Evolutionary conservation across 208 protist genomes (phyloP).

Genomic region (Spongospora subterranea): DNA sequence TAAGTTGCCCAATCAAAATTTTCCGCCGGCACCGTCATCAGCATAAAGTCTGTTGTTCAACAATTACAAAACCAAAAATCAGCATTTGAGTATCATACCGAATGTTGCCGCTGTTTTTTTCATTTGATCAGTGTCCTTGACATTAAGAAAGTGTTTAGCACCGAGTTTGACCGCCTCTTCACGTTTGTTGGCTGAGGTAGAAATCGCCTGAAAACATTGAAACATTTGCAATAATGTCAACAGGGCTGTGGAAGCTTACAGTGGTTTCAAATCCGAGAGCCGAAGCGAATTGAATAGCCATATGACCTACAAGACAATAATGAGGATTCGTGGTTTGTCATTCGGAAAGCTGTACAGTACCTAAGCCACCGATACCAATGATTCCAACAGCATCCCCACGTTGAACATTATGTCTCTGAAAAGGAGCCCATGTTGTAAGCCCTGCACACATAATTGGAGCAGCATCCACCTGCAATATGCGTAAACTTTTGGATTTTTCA

Average conservation of each 20-base stretch:
- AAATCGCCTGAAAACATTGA: not conserved
- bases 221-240: not conserved
- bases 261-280: not conserved
- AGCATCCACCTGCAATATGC: not conserved
- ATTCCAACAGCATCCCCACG: not conserved
- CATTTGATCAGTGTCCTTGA: not conserved
- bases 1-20: slow-evolving; percentile 12
- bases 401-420: not conserved
- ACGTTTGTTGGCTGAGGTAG: not conserved
- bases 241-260: not conserved
- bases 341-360: not conserved
- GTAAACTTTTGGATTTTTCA: not conserved
- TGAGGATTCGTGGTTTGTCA: not conserved
- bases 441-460: slow-evolving; percentile 24
- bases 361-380: slow-evolving; percentile 40
- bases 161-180: not conserved
- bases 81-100: no score
- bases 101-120: not conserved
- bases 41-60: slow-evolving; percentile 20
- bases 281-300: slow-evolving; percentile 8
- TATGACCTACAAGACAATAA: slow-evolving; percentile 14
- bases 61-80: no score
- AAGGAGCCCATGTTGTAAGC: slow-evolving; percentile 10
- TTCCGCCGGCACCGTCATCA: not conserved
- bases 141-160: slow-evolving; percentile 37